These are phyloP conservation scores for Saturnispora bothae DNA, from an alignment of 805 yeast genomes.

Conservation along the genomic window DNA sequence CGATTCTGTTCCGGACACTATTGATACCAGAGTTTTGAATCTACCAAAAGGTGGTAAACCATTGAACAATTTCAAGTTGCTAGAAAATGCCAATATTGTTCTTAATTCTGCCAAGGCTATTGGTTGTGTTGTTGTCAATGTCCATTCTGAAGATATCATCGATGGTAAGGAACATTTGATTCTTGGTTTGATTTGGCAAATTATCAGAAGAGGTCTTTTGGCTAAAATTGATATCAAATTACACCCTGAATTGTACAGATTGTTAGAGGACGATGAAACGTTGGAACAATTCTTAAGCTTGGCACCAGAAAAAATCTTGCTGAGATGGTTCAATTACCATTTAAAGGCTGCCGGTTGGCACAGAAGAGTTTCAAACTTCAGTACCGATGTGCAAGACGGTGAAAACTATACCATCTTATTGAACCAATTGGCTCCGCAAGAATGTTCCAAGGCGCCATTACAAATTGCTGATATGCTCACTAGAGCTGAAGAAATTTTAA, in stretches of 20 bases:
- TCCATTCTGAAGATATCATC: constrained; percentile 86
- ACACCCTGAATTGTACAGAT: constrained; percentile 92
- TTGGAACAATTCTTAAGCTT: constrained; percentile 91
- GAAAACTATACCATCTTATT: constrained; percentile 87
- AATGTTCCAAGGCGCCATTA: constrained; percentile 75
- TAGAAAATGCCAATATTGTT: constrained; percentile 94
- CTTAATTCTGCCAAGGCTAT: constrained; percentile 98
- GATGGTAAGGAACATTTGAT: constrained; percentile 92
- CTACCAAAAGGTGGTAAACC: constrained; percentile 71
- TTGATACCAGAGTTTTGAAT: constrained; percentile 94
- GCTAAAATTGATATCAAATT: constrained; percentile 91
- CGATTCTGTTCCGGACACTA: constrained; percentile 97
- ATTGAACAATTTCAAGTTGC: constrained; percentile 88
- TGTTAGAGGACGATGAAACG: constrained; percentile 93
- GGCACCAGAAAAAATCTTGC: constrained; percentile 93
- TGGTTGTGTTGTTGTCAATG: constrained; percentile 96
- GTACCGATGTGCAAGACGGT: constrained; percentile 85
- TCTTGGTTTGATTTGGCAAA: constrained; percentile 92
- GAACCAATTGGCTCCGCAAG: constrained; percentile 76
- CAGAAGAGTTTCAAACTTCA: constrained; percentile 78
- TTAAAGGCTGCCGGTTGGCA: constrained; percentile 85
- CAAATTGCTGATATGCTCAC: constrained; percentile 61
- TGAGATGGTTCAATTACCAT: constrained; percentile 97
- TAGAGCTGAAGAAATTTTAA: constrained; percentile 81
- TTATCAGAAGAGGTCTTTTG: constrained; percentile 89